phyloP scores from a whole-genome alignment of 495 filamentous ascomycete species.

The Rhizodiscina lignyota region DNA sequence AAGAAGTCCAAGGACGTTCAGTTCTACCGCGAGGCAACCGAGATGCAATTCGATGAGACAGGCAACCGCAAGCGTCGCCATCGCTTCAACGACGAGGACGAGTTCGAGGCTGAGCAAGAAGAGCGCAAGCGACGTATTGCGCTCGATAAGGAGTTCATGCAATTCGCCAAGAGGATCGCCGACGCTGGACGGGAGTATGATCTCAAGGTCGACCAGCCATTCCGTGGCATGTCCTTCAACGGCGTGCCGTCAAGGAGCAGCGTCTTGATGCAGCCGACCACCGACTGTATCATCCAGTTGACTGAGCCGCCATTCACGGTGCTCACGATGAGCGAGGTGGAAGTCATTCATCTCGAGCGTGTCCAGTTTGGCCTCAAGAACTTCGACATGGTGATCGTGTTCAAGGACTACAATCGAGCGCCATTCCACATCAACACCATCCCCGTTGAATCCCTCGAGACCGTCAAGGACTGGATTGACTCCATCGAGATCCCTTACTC shows the following conservation, averaged over 20 bases:
- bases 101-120: constrained; percentile 97
- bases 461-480: constrained; percentile 96
- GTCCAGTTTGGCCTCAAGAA: constrained; percentile 98
- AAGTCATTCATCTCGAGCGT: constrained; percentile 89
- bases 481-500: constrained; percentile 84
- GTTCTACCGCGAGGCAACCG: constrained; percentile 94
- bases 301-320: constrained; percentile 96
- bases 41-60: constrained; percentile 98
- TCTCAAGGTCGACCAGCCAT: constrained; percentile 86
- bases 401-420: constrained; percentile 81
- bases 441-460: constrained; percentile 83
- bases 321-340: constrained; percentile 85
- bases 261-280: constrained; percentile 87
- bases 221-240: constrained; percentile 90
- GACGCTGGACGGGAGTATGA: constrained; percentile 67
- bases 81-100: constrained; percentile 96
- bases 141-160: constrained; percentile 88
- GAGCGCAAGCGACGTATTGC: constrained; percentile 80
- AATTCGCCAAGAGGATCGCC: constrained; percentile 92
- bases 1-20: constrained; percentile 98
- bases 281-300: constrained; percentile 94
- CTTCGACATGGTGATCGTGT: constrained; percentile 95
- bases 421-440: constrained; percentile 96
- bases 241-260: constrained; percentile 92
- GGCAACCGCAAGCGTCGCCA: constrained; percentile 96